Evolutionary conservation across 495 filamentous ascomycete genomes (phyloP).

Genomic region (Hypoxylon subgilvum): DNA sequence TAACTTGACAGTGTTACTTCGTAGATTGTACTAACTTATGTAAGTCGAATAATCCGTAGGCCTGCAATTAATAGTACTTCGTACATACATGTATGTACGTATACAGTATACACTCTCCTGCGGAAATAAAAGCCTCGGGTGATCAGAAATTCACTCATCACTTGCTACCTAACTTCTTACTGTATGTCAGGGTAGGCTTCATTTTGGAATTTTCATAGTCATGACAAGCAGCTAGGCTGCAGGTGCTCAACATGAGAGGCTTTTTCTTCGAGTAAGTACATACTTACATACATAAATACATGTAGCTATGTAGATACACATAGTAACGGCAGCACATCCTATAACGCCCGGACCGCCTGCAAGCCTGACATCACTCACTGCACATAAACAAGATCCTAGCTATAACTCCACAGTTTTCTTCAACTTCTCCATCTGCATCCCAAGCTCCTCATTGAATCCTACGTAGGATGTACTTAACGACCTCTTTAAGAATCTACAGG

Average conservation of each 20-base stretch:
- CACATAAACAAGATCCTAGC: conserved; percentile 25
- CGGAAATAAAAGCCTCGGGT: background rate
- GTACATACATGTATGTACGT: conserved; percentile 5
- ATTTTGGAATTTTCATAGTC: no score
- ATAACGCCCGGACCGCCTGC: conserved; percentile 26
- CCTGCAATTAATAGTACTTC: no score
- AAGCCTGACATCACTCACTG: conserved; percentile 34
- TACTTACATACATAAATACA: background rate
- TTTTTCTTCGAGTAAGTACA: conserved; percentile 17
- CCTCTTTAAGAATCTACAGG: conserved; percentile 11
- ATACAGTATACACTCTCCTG: background rate
- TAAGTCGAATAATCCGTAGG: no score
- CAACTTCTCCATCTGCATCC: conserved; percentile 26
- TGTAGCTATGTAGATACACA: background rate
- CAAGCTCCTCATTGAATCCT: conserved; percentile 35
- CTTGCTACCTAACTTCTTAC: conserved; percentile 14
- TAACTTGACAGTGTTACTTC: no score
- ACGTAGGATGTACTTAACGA: conserved; percentile 27
- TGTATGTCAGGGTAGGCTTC: no score
- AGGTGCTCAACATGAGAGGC: conserved; percentile 2
- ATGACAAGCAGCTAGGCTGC: background rate
- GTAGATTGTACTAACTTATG: no score
- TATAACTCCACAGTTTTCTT: conserved; percentile 31
- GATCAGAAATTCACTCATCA: conserved; percentile 31
- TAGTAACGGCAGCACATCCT: no score